These are phyloP conservation scores for Ormosia emarginata DNA, from an alignment of 306 rosid genomes.

Conservation along the genomic window DNA sequence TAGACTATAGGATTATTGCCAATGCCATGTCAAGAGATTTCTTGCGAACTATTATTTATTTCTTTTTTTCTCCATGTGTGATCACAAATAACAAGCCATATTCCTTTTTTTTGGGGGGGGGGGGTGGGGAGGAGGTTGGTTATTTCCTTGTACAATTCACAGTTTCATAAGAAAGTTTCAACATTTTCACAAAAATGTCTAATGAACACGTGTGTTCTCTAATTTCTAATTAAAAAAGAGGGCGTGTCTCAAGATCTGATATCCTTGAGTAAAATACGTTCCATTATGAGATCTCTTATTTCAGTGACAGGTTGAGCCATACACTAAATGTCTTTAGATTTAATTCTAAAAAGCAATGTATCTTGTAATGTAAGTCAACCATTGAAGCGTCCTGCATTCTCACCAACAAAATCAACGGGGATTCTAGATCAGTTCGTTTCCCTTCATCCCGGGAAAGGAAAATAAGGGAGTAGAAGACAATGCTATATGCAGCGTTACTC, in stretches of 20 bases:
- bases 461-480: not conserved
- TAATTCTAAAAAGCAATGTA: not conserved
- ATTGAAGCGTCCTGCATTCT: conserved; percentile 4
- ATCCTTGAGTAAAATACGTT: not conserved
- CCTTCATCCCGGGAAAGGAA: not conserved
- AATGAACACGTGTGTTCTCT: not conserved
- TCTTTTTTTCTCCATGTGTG: too few relatives aligned
- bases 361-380: not conserved
- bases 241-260: not conserved
- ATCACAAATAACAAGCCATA: not conserved
- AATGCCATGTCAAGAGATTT: not conserved
- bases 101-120: too few relatives aligned
- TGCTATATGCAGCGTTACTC: not conserved
- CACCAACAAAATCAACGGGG: conserved; percentile 1
- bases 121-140: not conserved
- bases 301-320: not conserved
- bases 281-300: not conserved
- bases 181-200: not conserved
- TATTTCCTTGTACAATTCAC: not conserved
- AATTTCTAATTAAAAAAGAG: not conserved
- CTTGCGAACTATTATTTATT: not conserved
- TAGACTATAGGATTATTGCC: not conserved
- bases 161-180: not conserved
- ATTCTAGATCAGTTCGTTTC: not conserved
- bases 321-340: not conserved